Evolutionary conservation across 139 green algal genomes (phyloP), one percentile per base, ranked within the genome.

Genomic region (Micractinium conductrix): DNA sequence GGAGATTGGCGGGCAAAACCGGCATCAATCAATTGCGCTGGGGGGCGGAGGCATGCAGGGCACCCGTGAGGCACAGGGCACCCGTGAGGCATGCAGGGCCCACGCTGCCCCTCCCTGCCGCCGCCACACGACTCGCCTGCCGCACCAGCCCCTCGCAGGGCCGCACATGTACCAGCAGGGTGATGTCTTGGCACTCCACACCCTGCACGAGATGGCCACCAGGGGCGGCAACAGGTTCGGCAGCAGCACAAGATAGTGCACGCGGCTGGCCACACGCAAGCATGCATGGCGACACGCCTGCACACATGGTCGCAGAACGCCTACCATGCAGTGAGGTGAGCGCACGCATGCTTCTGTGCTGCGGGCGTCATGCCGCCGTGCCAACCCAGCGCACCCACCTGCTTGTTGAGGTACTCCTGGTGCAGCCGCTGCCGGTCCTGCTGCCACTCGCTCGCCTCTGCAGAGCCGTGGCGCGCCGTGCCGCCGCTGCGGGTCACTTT

Each of bases 111-210:
- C 21, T 9, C 55, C 55, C 58, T 67, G 58, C 10, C 2, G 9
- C 16, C n/a, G n/a, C n/a, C n/a, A n/a, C n/a, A 6, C 8, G 68
- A 24, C 50, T 69, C 26, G 26, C 78, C 82, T 92, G 87, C 26
- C 91, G 85, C 67, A 94, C 84, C 74, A 95, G 81, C 1, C 93
- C 93, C 70, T 94, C 93, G 68, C 88, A 93, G n/a, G 88, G 87
- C n/a, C 92, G 88, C 84, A 96, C 91, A 74, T 95, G 88, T 75
- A 97, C 80, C 74, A 95, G 38, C 48, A 96, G 78, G 12, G 83
- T 80, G 62, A 91, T 50, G 1, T 81, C 37, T 0, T 89, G 91
- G 42, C 91, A 83, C 37, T 95, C 92, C 48, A 97, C 74, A 4
- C 94, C 94, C 76, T 89, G 79, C 38, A n/a, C n/a, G n/a, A n/a